phyloP scores from a whole-genome alignment of 2,329 filamentous ascomycete genomes.

The Phoma sp. region DNA sequence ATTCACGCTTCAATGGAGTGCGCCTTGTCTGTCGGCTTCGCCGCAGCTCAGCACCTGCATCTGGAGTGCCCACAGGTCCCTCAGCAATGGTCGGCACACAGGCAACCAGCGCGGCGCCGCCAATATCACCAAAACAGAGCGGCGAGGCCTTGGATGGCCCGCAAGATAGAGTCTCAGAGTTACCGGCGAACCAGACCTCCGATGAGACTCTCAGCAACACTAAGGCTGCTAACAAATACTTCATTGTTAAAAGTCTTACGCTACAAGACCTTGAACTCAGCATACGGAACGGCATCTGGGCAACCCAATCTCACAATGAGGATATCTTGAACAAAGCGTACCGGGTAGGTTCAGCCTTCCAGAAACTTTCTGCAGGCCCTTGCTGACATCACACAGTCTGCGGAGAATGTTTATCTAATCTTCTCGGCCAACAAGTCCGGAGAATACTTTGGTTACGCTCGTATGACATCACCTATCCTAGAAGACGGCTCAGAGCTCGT shows the following conservation, averaged over 20 bases:
- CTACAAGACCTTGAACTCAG: conserved; percentile 89
- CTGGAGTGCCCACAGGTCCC: conserved; percentile 63
- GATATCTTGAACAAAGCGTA: conserved; percentile 82
- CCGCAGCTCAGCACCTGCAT: conserved; percentile 58
- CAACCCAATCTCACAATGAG: conserved; percentile 94
- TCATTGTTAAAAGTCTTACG: conserved; percentile 91
- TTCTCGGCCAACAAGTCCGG: conserved; percentile 98
- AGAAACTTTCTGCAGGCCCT: too few relatives aligned
- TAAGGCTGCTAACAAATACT: conserved; percentile 76
- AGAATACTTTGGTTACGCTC: conserved; percentile 94
- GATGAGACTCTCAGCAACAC: conserved; percentile 19
- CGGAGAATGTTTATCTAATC: conserved; percentile 86
- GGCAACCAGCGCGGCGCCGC: conserved; percentile 33
- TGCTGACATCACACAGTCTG: conserved; percentile 60
- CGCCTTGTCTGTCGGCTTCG: conserved; percentile 85
- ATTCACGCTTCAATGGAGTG: conserved; percentile 86
- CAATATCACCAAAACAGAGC: conserved; percentile 33
- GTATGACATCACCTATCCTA: conserved; percentile 85
- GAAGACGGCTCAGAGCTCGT: conserved; percentile 65
- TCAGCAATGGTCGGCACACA: conserved; percentile 52
- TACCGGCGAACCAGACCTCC: conserved; percentile 15
- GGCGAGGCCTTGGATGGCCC: conserved; percentile 16
- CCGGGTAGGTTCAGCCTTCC: conserved; percentile 62
- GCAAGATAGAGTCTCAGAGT: conserved; percentile 19
- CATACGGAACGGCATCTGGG: conserved; percentile 88